Conservation (phyloP, 768 basidiomycete genomes). For the Lentinula sp. region DNA sequence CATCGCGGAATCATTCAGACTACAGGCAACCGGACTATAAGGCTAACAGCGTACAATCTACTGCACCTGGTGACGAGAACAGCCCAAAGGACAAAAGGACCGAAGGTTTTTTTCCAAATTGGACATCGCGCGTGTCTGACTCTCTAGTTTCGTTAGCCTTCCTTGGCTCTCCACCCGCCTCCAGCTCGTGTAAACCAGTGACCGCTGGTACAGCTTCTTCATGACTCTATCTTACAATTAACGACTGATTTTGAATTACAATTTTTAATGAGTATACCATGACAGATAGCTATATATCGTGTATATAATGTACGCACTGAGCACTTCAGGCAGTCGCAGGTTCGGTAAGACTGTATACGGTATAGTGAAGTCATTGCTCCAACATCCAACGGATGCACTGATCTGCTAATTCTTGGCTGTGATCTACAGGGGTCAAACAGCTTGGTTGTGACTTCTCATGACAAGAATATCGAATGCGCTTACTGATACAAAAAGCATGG, state of each 20-base stretch:
- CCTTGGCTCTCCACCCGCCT: neutral
- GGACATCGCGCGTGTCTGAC: neutral
- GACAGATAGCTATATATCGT: too few species aligned
- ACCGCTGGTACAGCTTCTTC: neutral
- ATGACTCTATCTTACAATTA: neutral
- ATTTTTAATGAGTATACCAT: too few species aligned
- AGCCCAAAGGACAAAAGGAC: neutral
- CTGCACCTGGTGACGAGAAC: neutral
- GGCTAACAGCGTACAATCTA: too few species aligned
- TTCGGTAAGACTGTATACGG: neutral
- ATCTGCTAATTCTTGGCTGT: constrained; percentile 35
- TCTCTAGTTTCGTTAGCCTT: neutral
- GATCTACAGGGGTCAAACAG: constrained; percentile 29
- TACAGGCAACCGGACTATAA: neutral
- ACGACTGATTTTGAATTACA: too few species aligned
- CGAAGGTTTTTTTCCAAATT: neutral
- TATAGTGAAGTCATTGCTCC: neutral
- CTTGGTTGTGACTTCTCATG: neutral
- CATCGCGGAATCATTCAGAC: neutral
- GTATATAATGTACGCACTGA: too few species aligned
- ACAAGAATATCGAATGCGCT: constrained; percentile 17
- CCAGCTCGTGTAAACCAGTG: neutral
- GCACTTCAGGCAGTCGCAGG: too few species aligned
- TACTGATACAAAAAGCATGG: constrained; percentile 73
- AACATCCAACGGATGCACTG: constrained; percentile 2